These are phyloP conservation scores for Fusarium euwallaceae DNA, from an alignment of 2,329 filamentous ascomycete genomes.

Conservation along the genomic window DNA sequence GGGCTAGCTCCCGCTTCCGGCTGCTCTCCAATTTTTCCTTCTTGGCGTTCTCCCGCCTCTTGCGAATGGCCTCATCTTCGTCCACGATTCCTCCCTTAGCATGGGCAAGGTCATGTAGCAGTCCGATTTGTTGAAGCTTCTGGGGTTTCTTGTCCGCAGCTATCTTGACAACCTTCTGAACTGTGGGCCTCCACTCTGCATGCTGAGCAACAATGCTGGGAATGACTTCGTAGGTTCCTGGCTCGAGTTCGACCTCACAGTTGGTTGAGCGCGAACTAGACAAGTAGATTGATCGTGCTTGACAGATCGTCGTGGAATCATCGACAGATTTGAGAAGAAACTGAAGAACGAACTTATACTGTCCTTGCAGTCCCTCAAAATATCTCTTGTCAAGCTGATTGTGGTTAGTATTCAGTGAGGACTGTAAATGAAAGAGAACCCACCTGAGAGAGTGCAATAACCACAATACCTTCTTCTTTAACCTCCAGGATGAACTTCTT, in stretches of 20 bases:
- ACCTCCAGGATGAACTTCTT: constrained; percentile 60
- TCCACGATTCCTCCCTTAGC: constrained; percentile 68
- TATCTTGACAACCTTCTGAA: constrained; percentile 71
- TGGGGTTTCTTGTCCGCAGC: constrained; percentile 63
- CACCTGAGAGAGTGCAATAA: constrained; percentile 59
- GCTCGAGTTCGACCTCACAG: constrained; percentile 78
- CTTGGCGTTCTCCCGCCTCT: constrained; percentile 43
- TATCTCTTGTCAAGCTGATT: constrained; percentile 60
- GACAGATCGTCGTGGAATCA: constrained; percentile 36
- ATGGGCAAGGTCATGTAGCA: constrained; percentile 72
- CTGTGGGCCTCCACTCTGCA: constrained; percentile 59
- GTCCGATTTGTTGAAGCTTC: constrained; percentile 72
- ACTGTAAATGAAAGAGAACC: background rate
- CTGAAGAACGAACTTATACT: constrained; percentile 58
- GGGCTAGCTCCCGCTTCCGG: constrained; percentile 41
- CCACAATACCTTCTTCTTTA: constrained; percentile 56
- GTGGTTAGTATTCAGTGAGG: constrained; percentile 12
- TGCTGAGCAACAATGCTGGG: constrained; percentile 74
- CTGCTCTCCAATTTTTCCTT: constrained; percentile 44
- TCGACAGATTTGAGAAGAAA: constrained; percentile 55
- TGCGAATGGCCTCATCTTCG: constrained; percentile 57
- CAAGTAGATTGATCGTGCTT: constrained; percentile 39
- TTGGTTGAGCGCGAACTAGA: constrained; percentile 71
- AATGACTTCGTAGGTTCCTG: constrained; percentile 76
- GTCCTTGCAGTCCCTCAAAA: constrained; percentile 59